phyloP scores from a whole-genome alignment of 768 basidiomycete genomes.

The Auriscalpium orientale region DNA sequence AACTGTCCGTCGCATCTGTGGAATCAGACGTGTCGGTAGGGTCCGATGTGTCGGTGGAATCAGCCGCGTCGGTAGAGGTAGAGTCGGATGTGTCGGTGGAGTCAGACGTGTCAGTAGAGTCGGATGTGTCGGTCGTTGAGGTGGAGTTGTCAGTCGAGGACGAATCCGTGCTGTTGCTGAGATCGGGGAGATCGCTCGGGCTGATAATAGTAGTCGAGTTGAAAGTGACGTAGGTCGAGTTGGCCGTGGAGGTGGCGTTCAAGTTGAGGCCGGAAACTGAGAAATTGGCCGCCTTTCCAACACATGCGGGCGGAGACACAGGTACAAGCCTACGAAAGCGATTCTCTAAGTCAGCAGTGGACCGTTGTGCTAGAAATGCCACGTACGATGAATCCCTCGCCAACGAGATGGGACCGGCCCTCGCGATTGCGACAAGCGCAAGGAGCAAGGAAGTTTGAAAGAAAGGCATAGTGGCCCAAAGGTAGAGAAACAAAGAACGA shows the following conservation, averaged over 20 bases:
- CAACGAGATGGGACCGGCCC: constrained; percentile 3
- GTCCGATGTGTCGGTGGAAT: not conserved
- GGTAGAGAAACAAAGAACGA: not conserved
- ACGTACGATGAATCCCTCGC: constrained; percentile 8
- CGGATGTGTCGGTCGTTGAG: not conserved
- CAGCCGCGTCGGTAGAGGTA: not conserved
- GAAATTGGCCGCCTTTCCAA: not conserved
- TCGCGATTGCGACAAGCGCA: not conserved
- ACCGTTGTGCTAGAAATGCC: not conserved
- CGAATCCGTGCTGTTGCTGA: not conserved
- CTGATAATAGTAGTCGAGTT: not conserved
- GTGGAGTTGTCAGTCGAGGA: not conserved
- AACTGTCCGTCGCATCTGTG: not conserved
- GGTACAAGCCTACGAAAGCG: constrained; percentile 4
- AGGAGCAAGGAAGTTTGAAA: constrained; percentile 2
- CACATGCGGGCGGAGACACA: constrained; percentile 5
- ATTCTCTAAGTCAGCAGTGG: not conserved
- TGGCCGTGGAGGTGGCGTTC: not conserved
- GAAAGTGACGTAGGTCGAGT: constrained; percentile 1
- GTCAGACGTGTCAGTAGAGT: not conserved
- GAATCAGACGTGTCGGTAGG: not conserved
- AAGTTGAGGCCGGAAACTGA: not conserved
- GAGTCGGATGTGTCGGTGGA: not conserved
- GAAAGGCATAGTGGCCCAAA: not conserved
- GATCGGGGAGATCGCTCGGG: not conserved